A percentile compares a stretch with the other conserved stretches of the same genome.
phyloP scores from a whole-genome alignment of 2,329 filamentous ascomycete species.

The Beauveria asiatica region DNA sequence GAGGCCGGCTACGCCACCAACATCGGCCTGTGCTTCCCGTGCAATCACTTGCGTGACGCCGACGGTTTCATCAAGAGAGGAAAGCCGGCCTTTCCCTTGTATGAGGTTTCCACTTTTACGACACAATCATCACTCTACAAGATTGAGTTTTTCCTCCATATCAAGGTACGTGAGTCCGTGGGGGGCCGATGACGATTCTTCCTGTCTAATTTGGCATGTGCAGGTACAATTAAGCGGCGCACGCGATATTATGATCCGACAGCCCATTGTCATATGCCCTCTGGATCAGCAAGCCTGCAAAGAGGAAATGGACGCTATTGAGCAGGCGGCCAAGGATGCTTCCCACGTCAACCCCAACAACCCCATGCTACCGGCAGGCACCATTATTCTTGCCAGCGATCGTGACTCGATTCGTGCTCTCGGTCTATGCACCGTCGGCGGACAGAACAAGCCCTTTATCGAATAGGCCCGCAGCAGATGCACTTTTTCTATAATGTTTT shows the following conservation, averaged over 20 bases:
- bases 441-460: slow-evolving; percentile 57
- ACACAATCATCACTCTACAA: slow-evolving; percentile 93
- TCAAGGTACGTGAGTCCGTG: slow-evolving; percentile 58
- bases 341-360: slow-evolving; percentile 80
- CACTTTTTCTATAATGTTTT: background rate
- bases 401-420: slow-evolving; percentile 53
- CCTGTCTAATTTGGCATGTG: slow-evolving; percentile 12
- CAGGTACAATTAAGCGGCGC: slow-evolving; percentile 84
- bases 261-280: slow-evolving; percentile 93
- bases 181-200: background rate
- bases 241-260: slow-evolving; percentile 77
- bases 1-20: slow-evolving; percentile 92
- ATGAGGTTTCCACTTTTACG: slow-evolving; percentile 83
- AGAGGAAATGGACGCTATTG: slow-evolving; percentile 97
- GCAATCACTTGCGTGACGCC: slow-evolving; percentile 75
- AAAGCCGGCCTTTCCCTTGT: slow-evolving; percentile 81
- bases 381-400: slow-evolving; percentile 73
- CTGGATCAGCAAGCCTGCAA: slow-evolving; percentile 93
- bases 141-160: slow-evolving; percentile 91
- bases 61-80: slow-evolving; percentile 82
- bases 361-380: slow-evolving; percentile 81
- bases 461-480: slow-evolving; percentile 32
- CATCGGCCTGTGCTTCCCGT: slow-evolving; percentile 81
- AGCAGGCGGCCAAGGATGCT: slow-evolving; percentile 89
- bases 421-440: slow-evolving; percentile 54